Evolutionary conservation across 2,329 filamentous ascomycete genomes (phyloP).

Genomic region (Westerdykella aurantiaca): DNA sequence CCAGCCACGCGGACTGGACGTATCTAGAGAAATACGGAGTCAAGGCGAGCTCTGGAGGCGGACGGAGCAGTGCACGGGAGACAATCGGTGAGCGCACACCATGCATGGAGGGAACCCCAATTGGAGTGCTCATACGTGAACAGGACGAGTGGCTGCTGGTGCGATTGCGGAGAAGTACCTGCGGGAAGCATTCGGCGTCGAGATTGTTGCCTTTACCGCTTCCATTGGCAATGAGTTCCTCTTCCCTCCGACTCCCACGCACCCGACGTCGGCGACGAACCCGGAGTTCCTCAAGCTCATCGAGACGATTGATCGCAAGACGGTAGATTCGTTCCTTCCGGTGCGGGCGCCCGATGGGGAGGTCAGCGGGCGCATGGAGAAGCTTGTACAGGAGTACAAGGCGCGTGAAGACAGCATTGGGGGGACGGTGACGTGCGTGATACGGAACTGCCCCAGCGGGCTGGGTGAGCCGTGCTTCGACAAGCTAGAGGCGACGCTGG

Average conservation of each 20-base stretch:
- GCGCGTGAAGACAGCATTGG: constrained; percentile 84
- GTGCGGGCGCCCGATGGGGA: constrained; percentile 75
- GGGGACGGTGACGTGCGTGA: constrained; percentile 89
- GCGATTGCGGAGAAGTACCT: constrained; percentile 94
- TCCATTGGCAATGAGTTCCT: constrained; percentile 77
- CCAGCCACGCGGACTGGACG: constrained; percentile 92
- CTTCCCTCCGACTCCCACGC: constrained; percentile 60
- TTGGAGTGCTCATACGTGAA: background rate
- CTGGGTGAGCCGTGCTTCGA: constrained; percentile 93
- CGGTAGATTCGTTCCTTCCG: constrained; percentile 78
- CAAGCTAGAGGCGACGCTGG: constrained; percentile 87
- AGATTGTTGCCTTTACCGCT: constrained; percentile 86
- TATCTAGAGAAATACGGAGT: constrained; percentile 97
- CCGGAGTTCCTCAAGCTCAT: constrained; percentile 73
- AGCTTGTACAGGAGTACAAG: constrained; percentile 69
- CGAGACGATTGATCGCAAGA: constrained; percentile 63
- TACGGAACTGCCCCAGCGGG: constrained; percentile 76
- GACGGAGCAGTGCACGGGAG: constrained; percentile 85
- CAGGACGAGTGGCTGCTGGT: constrained; percentile 77
- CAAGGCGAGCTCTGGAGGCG: constrained; percentile 84
- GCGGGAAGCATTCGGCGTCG: constrained; percentile 69
- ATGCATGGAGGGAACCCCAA: background rate
- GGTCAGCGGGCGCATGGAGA: constrained; percentile 65
- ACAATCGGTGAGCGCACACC: constrained; percentile 62
- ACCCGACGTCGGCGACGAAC: constrained; percentile 66